These are phyloP conservation scores for Trametes coccinea DNA, from an alignment of 768 basidiomycete genomes.

Conservation along the genomic window DNA sequence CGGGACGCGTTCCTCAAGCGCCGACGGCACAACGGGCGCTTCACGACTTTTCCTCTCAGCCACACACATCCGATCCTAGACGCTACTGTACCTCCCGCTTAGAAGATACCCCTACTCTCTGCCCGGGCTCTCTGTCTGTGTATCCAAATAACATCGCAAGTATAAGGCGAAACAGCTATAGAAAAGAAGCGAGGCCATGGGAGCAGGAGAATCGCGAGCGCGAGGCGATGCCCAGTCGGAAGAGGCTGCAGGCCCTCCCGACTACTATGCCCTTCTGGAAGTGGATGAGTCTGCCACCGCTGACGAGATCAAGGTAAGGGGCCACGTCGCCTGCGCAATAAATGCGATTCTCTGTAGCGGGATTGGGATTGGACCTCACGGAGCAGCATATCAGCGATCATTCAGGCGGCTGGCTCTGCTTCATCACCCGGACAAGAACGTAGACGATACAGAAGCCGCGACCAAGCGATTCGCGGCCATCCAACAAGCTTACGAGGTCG, in stretches of 20 bases:
- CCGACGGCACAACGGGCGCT: background rate
- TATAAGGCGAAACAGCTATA: background rate
- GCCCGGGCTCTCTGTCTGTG: no score
- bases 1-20: background rate
- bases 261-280: conserved; percentile 84
- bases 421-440: conserved; percentile 89
- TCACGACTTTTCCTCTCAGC: background rate
- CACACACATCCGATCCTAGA: background rate
- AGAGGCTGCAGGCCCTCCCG: conserved; percentile 37
- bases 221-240: conserved; percentile 30
- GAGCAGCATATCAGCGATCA: conserved; percentile 52
- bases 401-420: conserved; percentile 84
- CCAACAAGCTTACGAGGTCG: conserved; percentile 95
- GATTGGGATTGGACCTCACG: background rate
- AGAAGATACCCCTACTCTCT: background rate
- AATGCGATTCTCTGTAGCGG: background rate
- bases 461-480: conserved; percentile 84
- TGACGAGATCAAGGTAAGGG: conserved; percentile 84
- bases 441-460: conserved; percentile 77
- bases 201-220: conserved; percentile 64
- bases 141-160: no score
- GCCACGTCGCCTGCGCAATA: background rate
- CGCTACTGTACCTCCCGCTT: no score
- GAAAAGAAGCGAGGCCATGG: conserved; percentile 46
- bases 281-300: conserved; percentile 79